Percentiles rank a stretch among this genome's conserved stretches.
Evolutionary conservation across 1,139 yeast species (phyloP).

Genomic region (Barnettozyma hawaiiensis): DNA sequence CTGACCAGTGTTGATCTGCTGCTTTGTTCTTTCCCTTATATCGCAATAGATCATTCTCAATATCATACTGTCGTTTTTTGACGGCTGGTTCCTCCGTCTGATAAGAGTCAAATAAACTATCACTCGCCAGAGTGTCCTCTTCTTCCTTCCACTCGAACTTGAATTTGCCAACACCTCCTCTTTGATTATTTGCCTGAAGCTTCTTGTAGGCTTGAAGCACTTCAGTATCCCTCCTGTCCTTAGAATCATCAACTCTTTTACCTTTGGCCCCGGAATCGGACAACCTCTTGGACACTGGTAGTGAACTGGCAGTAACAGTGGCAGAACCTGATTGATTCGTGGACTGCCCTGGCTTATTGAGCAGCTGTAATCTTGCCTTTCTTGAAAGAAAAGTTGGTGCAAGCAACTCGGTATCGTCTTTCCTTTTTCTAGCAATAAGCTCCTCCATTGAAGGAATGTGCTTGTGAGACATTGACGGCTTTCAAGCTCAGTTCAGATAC

Average conservation of each 20-base stretch:
- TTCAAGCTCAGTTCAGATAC: too few relatives aligned
- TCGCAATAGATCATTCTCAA: neutral
- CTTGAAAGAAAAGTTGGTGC: conserved; percentile 47
- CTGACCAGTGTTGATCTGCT: conserved; percentile 59
- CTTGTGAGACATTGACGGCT: conserved; percentile 12
- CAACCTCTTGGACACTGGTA: too few relatives aligned
- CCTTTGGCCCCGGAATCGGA: neutral
- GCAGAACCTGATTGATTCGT: conserved; percentile 6
- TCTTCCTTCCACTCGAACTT: conserved; percentile 64
- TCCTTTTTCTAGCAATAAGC: conserved; percentile 30
- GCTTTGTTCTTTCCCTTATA: neutral
- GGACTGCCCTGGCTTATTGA: conserved; percentile 23
- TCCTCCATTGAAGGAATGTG: conserved; percentile 38
- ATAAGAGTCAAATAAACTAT: conserved; percentile 31
- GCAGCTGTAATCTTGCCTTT: conserved; percentile 38
- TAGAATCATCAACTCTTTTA: conserved; percentile 29
- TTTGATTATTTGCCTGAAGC: conserved; percentile 5
- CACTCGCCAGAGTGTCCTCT: conserved; percentile 56
- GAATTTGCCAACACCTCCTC: conserved; percentile 38
- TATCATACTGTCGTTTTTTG: neutral
- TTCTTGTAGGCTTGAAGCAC: neutral
- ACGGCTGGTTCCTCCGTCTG: neutral
- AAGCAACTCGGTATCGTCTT: conserved; percentile 18
- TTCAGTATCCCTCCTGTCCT: conserved; percentile 33
- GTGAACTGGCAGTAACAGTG: too few relatives aligned